Percentiles rank a stretch among this genome's conserved stretches.
Conservation (phyloP, 352 stramenopile genomes). For the Pythium aphanidermatum region DNA sequence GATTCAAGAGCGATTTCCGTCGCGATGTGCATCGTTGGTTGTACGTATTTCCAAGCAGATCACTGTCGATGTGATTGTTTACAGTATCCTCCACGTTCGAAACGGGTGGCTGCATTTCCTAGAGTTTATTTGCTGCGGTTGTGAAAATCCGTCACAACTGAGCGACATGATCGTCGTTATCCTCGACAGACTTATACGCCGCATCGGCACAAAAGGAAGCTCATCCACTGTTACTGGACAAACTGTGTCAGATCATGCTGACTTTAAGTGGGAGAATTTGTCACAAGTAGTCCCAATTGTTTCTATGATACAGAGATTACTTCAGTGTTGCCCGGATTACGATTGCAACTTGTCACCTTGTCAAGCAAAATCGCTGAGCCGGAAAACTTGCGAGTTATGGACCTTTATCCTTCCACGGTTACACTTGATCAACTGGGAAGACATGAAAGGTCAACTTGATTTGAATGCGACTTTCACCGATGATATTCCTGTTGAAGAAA, state of each 20-base stretch:
- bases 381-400: slow-evolving; percentile 62
- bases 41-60: slow-evolving; percentile 47
- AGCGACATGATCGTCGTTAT: slow-evolving; percentile 34
- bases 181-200: slow-evolving; percentile 32
- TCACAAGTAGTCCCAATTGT: slow-evolving; percentile 64
- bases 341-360: slow-evolving; percentile 27
- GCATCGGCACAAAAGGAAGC: slow-evolving; percentile 19
- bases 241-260: slow-evolving; percentile 16
- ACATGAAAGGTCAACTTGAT: slow-evolving; percentile 35
- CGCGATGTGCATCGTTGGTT: slow-evolving; percentile 36
- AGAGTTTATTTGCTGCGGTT: slow-evolving; percentile 71
- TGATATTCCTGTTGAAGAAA: slow-evolving; percentile 42
- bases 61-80: slow-evolving; percentile 60
- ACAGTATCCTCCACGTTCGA: slow-evolving; percentile 61
- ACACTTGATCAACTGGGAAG: slow-evolving; percentile 54
- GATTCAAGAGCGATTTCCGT: slow-evolving; percentile 42
- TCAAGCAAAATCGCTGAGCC: slow-evolving; percentile 32
- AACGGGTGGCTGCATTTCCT: slow-evolving; percentile 81
- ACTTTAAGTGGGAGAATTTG: slow-evolving; percentile 71
- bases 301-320: slow-evolving; percentile 10
- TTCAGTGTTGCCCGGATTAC: slow-evolving; percentile 1
- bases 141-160: slow-evolving; percentile 32
- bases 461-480: slow-evolving; percentile 44
- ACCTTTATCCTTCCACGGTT: slow-evolving; percentile 44
- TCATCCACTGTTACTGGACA: slow-evolving; percentile 5